Evolutionary conservation across 2,329 filamentous ascomycete species (phyloP).

Genomic region (Myriosclerotinia scirpicola): DNA sequence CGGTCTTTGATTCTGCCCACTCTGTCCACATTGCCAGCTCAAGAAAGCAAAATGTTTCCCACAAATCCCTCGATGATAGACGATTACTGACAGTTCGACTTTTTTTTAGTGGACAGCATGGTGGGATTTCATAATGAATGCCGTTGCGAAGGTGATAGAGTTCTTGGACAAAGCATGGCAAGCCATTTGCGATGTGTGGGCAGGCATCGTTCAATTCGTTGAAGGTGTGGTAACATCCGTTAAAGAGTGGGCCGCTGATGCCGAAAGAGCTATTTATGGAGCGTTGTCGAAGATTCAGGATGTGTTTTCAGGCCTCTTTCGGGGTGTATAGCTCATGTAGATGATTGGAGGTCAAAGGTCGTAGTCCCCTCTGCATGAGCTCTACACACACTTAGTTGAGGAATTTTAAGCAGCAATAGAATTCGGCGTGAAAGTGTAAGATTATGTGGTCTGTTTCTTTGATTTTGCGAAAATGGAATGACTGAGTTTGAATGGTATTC

Average conservation of each 20-base stretch:
- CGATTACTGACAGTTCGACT: background rate
- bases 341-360: too few species aligned
- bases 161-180: background rate
- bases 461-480: too few species aligned
- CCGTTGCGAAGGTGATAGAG: background rate
- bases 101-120: background rate
- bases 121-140: background rate
- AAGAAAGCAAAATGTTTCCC: too few species aligned
- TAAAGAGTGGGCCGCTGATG: background rate
- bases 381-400: background rate
- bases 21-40: too few species aligned
- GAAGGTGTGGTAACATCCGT: background rate
- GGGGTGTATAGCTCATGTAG: background rate
- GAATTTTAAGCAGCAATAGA: too few species aligned
- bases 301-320: background rate
- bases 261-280: background rate
- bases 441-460: too few species aligned
- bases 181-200: background rate
- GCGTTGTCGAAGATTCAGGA: background rate
- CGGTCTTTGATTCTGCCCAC: too few species aligned
- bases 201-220: background rate
- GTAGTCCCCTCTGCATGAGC: background rate
- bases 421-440: too few species aligned
- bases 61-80: too few species aligned
- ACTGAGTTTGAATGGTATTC: too few species aligned